Base-by-base conservation (phyloP, 371 early-diverging fungal genomes). In the Sporodiniella umbellata region DNA sequence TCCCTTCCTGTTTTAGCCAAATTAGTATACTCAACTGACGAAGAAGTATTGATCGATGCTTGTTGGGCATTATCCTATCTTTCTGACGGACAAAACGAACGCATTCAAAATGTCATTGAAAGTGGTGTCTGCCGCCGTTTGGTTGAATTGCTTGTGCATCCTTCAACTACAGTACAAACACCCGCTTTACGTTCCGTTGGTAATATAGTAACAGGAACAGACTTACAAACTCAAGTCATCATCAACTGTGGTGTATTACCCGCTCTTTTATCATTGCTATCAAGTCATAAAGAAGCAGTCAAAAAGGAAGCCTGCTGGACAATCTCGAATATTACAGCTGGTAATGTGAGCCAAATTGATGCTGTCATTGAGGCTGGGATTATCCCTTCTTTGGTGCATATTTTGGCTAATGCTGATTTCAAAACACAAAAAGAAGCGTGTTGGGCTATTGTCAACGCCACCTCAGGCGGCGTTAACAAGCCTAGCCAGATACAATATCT, bases 291-390 rank as follows among this genome's bases (percentile, higher is more conserved):
- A 70, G 94, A 96, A 45, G 88, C 87, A 30, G 92, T 99, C 46
- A 86, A 94, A 60, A 99, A 99, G 79, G 99, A 99, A 75, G 95
- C 99, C 21, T 99, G 99, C 81, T 99, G 99, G 99, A 96, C 98
- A 10, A 86, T 99, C 47, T 98, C 98, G 19, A 99, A 99, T 79
- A 94, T 99, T 66, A 96, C 99, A 25, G 99, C 99, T 8, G 99
- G 99, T 33, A 96, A 91, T 54, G 78, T 87, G 11, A 71, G 68
- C 8, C 99, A 99, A 71, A 95, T 99, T 61, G 89, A 95, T 71
- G 85, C 84, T 8, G 88, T 99, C 24, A 92, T 99, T 51, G 93
- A 99, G 45, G 88, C 89, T 51, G 93, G 89, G 60, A 75, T 99
- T 37, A 84, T 99, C 52, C 93, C 91, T 7, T 87, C 94, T 8